These are phyloP conservation scores for Polytrichum formosum DNA, from an alignment of 225 moss, liverwort and hornwort genomes.

Conservation along the genomic window DNA sequence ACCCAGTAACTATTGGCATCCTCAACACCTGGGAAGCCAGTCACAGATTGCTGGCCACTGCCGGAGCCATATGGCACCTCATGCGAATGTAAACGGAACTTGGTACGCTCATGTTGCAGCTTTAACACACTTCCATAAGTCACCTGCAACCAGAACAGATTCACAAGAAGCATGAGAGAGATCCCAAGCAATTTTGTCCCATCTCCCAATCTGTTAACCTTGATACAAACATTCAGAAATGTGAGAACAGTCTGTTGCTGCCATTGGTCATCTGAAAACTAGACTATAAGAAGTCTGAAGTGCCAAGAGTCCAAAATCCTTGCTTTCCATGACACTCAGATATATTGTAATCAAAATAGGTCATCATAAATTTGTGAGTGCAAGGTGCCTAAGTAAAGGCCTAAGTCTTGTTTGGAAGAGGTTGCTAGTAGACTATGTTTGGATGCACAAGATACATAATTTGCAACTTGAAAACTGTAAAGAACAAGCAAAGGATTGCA, in stretches of 20 bases:
- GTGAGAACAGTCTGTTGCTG: too few species aligned
- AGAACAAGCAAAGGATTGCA: neutral
- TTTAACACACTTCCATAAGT: constrained; percentile 94
- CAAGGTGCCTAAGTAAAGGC: too few species aligned
- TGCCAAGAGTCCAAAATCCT: neutral
- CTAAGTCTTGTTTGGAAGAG: too few species aligned
- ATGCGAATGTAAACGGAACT: constrained; percentile 91
- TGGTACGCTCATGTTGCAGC: constrained; percentile 87
- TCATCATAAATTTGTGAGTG: too few species aligned
- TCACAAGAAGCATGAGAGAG: neutral
- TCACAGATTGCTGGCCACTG: constrained; percentile 98
- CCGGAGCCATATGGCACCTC: constrained; percentile 98
- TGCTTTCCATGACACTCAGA: too few species aligned
- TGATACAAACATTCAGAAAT: too few species aligned
- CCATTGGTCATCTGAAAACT: neutral
- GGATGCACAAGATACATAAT: neutral
- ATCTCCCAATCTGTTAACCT: neutral
- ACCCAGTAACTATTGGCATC: constrained; percentile 98
- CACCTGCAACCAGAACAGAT: constrained; percentile 44
- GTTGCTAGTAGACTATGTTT: too few species aligned
- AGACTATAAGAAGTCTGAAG: neutral
- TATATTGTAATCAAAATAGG: too few species aligned
- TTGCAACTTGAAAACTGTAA: neutral
- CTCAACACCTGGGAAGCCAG: constrained; percentile 89
- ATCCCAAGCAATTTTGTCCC: neutral